Conservation (phyloP, 345 rosid species). For the Salix brachista region DNA sequence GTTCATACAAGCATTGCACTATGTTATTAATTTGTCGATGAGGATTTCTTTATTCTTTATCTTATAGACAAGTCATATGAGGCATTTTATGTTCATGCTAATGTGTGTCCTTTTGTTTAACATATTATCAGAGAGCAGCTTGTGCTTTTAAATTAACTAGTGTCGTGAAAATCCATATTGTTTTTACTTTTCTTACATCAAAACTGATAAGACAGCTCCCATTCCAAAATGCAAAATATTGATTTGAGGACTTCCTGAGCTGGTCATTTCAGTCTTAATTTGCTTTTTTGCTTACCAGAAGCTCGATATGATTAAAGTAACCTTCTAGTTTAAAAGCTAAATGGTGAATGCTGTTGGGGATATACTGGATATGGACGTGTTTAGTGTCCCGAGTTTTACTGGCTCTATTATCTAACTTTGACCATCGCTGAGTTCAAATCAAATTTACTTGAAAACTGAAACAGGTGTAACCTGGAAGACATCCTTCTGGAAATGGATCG, state of each 20-base stretch:
- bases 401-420: neutral
- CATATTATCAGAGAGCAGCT: neutral
- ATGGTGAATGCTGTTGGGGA: neutral
- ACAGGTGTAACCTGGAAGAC: conserved; percentile 78
- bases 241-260: neutral
- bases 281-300: neutral
- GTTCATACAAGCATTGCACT: neutral
- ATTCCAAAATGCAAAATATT: neutral
- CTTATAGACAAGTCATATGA: neutral
- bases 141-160: neutral
- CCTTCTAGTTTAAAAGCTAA: neutral
- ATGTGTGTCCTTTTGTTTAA: neutral
- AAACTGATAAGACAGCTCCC: neutral
- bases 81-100: neutral
- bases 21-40: neutral
- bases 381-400: neutral
- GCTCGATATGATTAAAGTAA: neutral
- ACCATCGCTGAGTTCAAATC: neutral
- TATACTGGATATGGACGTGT: neutral
- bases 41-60: too few species aligned
- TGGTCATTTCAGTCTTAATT: neutral
- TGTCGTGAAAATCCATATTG: neutral
- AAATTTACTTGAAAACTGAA: neutral
- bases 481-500: conserved; percentile 92
- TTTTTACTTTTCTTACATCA: neutral